These are phyloP conservation scores for Aegilops bicornis DNA, from an alignment of 176 grass and related monocot genomes.

Conservation along the genomic window DNA sequence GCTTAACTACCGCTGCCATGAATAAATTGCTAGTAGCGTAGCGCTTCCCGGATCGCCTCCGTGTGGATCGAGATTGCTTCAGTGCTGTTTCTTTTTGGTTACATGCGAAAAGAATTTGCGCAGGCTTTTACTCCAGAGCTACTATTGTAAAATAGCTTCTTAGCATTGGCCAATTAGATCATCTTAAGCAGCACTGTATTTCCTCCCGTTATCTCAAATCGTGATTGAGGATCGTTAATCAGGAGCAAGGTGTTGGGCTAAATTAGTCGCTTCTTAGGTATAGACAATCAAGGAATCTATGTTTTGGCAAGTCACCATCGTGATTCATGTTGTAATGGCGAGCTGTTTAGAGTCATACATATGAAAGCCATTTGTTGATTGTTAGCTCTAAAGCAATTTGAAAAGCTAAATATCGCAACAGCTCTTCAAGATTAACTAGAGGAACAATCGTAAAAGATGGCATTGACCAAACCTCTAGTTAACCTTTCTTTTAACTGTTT, in stretches of 20 bases:
- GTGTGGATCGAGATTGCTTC: not conserved
- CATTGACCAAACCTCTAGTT: not conserved
- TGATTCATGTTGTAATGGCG: not conserved
- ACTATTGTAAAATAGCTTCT: not conserved
- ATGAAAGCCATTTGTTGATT: not conserved
- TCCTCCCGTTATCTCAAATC: not conserved
- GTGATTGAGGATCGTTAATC: not conserved
- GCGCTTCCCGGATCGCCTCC: not conserved
- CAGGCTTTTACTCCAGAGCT: not conserved
- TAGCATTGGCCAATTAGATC: not conserved
- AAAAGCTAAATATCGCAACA: not conserved
- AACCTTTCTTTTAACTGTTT: not conserved
- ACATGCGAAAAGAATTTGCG: no score
- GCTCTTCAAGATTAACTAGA: not conserved
- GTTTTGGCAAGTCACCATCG: slow-evolving; percentile 4
- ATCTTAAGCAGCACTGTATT: not conserved
- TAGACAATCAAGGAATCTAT: not conserved
- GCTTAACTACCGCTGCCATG: not conserved
- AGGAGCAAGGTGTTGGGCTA: not conserved
- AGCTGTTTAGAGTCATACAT: not conserved
- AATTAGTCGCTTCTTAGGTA: not conserved
- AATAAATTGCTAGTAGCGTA: not conserved
- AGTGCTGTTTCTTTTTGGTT: not conserved
- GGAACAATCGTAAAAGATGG: not conserved
- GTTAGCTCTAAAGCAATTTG: not conserved